A percentile compares a stretch with the other conserved stretches of the same genome.
phyloP scores from a whole-genome alignment of 495 filamentous ascomycete species.

The Podospora appendiculata region DNA sequence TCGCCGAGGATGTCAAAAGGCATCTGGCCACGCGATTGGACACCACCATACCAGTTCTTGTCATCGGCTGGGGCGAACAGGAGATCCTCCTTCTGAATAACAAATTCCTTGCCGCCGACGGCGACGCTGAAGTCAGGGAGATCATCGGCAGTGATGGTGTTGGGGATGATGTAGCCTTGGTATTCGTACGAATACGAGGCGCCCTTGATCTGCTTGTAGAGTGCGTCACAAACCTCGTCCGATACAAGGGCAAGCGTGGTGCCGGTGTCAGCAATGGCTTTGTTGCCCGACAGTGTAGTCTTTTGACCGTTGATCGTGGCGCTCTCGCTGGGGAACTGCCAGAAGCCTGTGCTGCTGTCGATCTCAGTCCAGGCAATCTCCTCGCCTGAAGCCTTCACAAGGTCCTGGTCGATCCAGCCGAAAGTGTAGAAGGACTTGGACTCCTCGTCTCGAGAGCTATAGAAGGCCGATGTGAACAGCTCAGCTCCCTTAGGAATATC shows the following conservation, averaged over 20 bases:
- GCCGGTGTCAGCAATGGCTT: constrained; percentile 74
- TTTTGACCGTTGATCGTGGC: constrained; percentile 54
- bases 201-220: constrained; percentile 66
- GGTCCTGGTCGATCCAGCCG: constrained; percentile 64
- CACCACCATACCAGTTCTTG: constrained; percentile 59
- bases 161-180: constrained; percentile 66
- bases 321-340: constrained; percentile 58
- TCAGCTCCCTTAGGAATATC: constrained; percentile 55
- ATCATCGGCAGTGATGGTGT: constrained; percentile 42
- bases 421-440: constrained; percentile 71
- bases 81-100: constrained; percentile 65
- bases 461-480: constrained; percentile 71
- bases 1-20: constrained; percentile 69
- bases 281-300: constrained; percentile 52
- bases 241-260: constrained; percentile 66
- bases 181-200: constrained; percentile 52
- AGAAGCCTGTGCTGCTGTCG: constrained; percentile 66
- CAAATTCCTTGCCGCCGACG: constrained; percentile 57
- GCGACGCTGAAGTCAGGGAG: constrained; percentile 64
- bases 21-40: constrained; percentile 62
- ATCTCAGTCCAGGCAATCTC: constrained; percentile 57
- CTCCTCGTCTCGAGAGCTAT: constrained; percentile 51
- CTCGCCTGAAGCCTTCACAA: constrained; percentile 45
- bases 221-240: constrained; percentile 55
- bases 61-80: constrained; percentile 55